Evolutionary conservation across 192 early-diverging fungal species (phyloP).

Genomic region (Entomortierella beljakovae): DNA sequence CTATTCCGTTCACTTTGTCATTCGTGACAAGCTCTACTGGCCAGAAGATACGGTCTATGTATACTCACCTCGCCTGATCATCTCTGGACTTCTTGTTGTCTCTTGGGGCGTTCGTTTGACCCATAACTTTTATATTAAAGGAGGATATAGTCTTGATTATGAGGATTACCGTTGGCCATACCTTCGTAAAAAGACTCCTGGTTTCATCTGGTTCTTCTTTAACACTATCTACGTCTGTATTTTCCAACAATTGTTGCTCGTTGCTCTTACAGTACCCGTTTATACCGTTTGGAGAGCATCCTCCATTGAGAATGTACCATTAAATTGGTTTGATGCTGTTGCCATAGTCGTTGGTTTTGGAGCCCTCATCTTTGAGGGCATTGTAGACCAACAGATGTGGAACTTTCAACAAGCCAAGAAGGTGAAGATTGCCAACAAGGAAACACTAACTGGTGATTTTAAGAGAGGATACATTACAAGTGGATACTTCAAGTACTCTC

Average conservation of each 20-base stretch:
- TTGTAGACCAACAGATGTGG: conserved; percentile 89
- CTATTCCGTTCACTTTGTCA: conserved; percentile 67
- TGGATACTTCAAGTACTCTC: conserved; percentile 78
- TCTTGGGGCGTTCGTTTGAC: conserved; percentile 83
- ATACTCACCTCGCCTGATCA: conserved; percentile 23
- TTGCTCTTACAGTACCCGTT: conserved; percentile 65
- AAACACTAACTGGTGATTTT: conserved; percentile 55
- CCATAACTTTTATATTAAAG: conserved; percentile 83
- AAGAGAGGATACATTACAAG: conserved; percentile 76
- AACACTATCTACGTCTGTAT: conserved; percentile 80
- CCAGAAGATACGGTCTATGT: conserved; percentile 23
- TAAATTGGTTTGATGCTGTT: conserved; percentile 60
- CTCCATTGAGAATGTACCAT: conserved; percentile 1
- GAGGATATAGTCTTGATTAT: conserved; percentile 71
- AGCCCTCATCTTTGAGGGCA: conserved; percentile 68
- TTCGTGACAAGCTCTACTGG: conserved; percentile 60
- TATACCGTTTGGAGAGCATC: conserved; percentile 52
- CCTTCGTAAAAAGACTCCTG: conserved; percentile 28
- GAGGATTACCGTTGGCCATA: conserved; percentile 86
- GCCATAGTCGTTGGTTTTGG: conserved; percentile 57
- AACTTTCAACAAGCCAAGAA: conserved; percentile 70
- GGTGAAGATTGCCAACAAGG: conserved; percentile 52
- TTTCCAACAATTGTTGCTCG: conserved; percentile 79
- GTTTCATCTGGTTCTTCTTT: conserved; percentile 59
- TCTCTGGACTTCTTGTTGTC: conserved; percentile 60